phyloP scores from a whole-genome alignment of 1,284 basidiomycete species.

The Malassezia dermatis region DNA sequence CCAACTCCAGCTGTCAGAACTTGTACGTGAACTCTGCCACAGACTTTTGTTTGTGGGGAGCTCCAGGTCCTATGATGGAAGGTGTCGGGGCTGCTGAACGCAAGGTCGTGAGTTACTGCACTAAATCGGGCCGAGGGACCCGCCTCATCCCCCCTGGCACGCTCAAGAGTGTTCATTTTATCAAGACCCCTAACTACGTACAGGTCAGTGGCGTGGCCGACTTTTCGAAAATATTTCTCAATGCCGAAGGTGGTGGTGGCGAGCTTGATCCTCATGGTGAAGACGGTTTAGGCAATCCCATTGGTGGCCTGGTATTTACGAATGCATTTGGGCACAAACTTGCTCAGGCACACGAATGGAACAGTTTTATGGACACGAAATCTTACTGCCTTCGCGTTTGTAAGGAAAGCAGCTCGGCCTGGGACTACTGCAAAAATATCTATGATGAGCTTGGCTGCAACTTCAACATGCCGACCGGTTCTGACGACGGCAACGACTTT shows the following conservation, averaged over 20 bases:
- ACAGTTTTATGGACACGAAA: slow-evolving; percentile 32
- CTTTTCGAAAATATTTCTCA: slow-evolving; percentile 29
- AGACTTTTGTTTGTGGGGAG: slow-evolving; percentile 43
- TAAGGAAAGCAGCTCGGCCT: slow-evolving; percentile 26
- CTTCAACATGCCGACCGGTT: slow-evolving; percentile 39
- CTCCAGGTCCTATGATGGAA: slow-evolving; percentile 17
- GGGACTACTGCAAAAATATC: slow-evolving; percentile 36
- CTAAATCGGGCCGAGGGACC: slow-evolving; percentile 39
- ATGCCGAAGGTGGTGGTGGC: slow-evolving; percentile 30
- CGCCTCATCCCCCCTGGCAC: slow-evolving; percentile 43
- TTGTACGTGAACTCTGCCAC: slow-evolving; percentile 38
- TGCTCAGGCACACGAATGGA: slow-evolving; percentile 33
- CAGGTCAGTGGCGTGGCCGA: slow-evolving; percentile 38
- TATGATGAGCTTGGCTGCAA: slow-evolving; percentile 42
- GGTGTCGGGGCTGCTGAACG: slow-evolving; percentile 38
- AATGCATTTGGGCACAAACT: slow-evolving; percentile 25
- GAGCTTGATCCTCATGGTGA: slow-evolving; percentile 43
- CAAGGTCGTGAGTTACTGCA: slow-evolving; percentile 41
- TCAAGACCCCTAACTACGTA: slow-evolving; percentile 36
- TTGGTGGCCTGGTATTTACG: slow-evolving; percentile 39
- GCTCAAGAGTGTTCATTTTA: slow-evolving; percentile 38
- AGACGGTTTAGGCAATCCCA: slow-evolving; percentile 35
- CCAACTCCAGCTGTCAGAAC: slow-evolving; percentile 35
- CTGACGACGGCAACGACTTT: slow-evolving; percentile 24
- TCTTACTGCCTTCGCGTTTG: slow-evolving; percentile 42